phyloP scores from a whole-genome alignment of 2,329 filamentous ascomycete genomes.

The Diaporthe destruens region DNA sequence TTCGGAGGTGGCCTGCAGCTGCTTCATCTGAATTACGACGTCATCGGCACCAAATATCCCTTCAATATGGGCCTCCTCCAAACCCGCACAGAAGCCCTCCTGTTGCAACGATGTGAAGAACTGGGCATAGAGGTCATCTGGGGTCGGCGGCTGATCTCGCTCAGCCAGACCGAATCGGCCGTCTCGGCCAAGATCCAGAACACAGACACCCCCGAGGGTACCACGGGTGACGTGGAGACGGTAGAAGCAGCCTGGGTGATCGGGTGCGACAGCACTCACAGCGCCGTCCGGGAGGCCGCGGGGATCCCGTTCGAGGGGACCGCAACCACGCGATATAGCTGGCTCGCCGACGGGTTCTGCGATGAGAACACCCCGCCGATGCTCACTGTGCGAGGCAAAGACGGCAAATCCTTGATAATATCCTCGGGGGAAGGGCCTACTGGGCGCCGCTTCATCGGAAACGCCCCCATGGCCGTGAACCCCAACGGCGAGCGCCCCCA shows the following conservation, averaged over 20 bases:
- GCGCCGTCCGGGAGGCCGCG: slow-evolving; percentile 53
- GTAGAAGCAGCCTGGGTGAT: slow-evolving; percentile 54
- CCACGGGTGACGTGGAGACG: not conserved
- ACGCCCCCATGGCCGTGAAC: not conserved
- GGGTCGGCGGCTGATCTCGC: slow-evolving; percentile 7
- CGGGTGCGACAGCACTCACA: slow-evolving; percentile 58
- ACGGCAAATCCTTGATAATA: slow-evolving; percentile 12
- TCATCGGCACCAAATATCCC: slow-evolving; percentile 37
- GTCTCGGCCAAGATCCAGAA: slow-evolving; percentile 24
- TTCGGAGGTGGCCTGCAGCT: slow-evolving; percentile 21
- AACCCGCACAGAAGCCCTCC: slow-evolving; percentile 19
- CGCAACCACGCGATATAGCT: slow-evolving; percentile 53
- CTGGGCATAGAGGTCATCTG: slow-evolving; percentile 31
- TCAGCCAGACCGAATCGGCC: not conserved
- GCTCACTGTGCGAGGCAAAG: not conserved
- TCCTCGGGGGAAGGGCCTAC: slow-evolving; percentile 10
- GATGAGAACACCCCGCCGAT: slow-evolving; percentile 45
- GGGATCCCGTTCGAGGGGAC: slow-evolving; percentile 54
- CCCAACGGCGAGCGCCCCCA: not conserved
- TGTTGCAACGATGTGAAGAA: slow-evolving; percentile 36
- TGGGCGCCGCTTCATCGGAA: slow-evolving; percentile 17
- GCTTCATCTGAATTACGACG: slow-evolving; percentile 36
- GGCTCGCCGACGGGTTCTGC: slow-evolving; percentile 50
- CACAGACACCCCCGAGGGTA: not conserved
- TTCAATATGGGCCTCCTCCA: slow-evolving; percentile 33